phyloP scores from a whole-genome alignment of 1,284 basidiomycete genomes.

The Boletus semigastroideus region DNA sequence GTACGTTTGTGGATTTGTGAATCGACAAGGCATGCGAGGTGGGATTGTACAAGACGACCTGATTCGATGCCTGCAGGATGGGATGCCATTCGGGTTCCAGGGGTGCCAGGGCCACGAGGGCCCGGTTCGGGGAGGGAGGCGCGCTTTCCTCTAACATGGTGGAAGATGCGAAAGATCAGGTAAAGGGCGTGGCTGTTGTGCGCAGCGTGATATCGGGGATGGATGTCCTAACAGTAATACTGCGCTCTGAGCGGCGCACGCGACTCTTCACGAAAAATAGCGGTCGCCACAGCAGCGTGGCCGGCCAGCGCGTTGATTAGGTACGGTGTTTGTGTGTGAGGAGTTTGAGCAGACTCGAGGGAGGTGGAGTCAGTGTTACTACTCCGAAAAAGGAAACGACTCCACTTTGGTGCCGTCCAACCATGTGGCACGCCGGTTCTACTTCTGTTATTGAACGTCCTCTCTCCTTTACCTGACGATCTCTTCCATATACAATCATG shows the following conservation, averaged over 20 bases:
- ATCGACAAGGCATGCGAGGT: constrained; percentile 83
- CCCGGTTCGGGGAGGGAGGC: constrained; percentile 32
- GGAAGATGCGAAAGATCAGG: background rate
- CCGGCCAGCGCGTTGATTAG: background rate
- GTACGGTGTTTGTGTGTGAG: background rate
- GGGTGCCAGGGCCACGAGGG: constrained; percentile 30
- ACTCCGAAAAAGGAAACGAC: background rate
- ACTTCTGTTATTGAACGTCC: too few relatives aligned
- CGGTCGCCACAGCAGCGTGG: constrained; percentile 4
- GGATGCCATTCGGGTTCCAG: constrained; percentile 55
- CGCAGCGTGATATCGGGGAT: background rate
- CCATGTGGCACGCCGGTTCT: too few relatives aligned
- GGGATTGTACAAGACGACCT: constrained; percentile 87
- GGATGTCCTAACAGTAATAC: background rate
- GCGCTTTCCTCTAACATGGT: constrained; percentile 33
- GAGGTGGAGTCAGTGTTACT: background rate
- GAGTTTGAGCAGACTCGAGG: background rate
- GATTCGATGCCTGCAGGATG: constrained; percentile 76
- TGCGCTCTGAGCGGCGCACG: constrained; percentile 5
- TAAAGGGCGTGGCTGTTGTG: background rate
- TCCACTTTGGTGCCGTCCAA: too few relatives aligned
- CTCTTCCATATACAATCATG: background rate
- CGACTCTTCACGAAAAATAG: constrained; percentile 5
- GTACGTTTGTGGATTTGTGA: constrained; percentile 36
- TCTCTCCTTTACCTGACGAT: too few relatives aligned